Evolutionary conservation across 306 rosid genomes (phyloP).

Genomic region (Quercus variabilis): DNA sequence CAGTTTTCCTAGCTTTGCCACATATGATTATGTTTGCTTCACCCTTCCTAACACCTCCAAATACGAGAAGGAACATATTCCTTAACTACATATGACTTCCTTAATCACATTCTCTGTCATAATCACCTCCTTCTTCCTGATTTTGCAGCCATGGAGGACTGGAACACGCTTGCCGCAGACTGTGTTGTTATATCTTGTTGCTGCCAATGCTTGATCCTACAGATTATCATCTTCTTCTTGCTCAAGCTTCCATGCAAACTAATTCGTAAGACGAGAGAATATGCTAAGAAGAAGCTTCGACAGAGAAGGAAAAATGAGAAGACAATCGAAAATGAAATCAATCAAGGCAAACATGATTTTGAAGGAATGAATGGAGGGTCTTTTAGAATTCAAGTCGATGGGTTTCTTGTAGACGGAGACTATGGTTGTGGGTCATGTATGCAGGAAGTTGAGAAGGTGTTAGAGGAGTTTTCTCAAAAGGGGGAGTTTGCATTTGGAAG

Average conservation of each 20-base stretch:
- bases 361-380: constrained; percentile 32
- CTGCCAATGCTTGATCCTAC: constrained; percentile 82
- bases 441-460: constrained; percentile 71
- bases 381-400: constrained; percentile 26
- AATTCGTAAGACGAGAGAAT: constrained; percentile 48
- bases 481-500: constrained; percentile 89
- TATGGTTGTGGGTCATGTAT: constrained; percentile 41
- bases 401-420: constrained; percentile 5
- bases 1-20: constrained; percentile 38
- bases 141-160: constrained; percentile 64
- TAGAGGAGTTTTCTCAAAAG: constrained; percentile 52
- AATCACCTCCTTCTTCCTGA: constrained; percentile 3
- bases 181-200: constrained; percentile 79
- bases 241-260: constrained; percentile 63
- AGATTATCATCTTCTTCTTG: constrained; percentile 50
- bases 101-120: constrained; percentile 21
- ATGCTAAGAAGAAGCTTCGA: constrained; percentile 47
- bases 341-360: constrained; percentile 28
- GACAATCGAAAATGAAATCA: constrained; percentile 25
- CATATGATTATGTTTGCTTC: constrained; percentile 50
- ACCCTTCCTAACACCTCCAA: constrained; percentile 29
- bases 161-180: constrained; percentile 54
- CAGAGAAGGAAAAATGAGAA: constrained; percentile 29
- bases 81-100: constrained; percentile 32
- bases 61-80: constrained; percentile 43